Conservation (phyloP, 441 rosid genomes). For the Mallotus repandus region DNA sequence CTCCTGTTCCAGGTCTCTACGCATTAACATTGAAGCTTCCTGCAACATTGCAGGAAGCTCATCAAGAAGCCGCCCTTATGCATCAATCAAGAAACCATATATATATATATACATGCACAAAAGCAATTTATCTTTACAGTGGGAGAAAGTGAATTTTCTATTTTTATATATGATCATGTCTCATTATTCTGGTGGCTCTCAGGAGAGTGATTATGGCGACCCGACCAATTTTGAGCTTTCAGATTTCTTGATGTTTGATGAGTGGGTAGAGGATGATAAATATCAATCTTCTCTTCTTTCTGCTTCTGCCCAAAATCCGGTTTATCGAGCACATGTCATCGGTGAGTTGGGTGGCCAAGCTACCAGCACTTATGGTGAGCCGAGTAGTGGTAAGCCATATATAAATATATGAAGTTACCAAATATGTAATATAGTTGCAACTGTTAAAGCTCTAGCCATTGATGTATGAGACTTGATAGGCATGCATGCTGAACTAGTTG, state of each 20-base stretch:
- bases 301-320: slow-evolving; percentile 29
- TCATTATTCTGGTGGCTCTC: slow-evolving; percentile 14
- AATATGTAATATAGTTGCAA: too few relatives aligned
- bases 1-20: not conserved
- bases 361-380: slow-evolving; percentile 31
- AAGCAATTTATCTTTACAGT: too few relatives aligned
- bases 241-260: slow-evolving; percentile 47
- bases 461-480: too few relatives aligned
- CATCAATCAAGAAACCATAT: not conserved
- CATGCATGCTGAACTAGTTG: too few relatives aligned
- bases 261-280: slow-evolving; percentile 45
- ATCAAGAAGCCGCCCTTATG: slow-evolving; percentile 26
- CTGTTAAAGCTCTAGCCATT: too few relatives aligned
- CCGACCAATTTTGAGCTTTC: slow-evolving; percentile 43
- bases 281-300: slow-evolving; percentile 38
- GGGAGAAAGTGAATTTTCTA: too few relatives aligned
- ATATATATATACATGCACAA: not conserved
- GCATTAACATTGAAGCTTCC: slow-evolving; percentile 49
- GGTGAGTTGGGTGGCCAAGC: slow-evolving; percentile 30
- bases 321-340: slow-evolving; percentile 36
- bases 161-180: not conserved
- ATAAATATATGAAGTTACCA: too few relatives aligned
- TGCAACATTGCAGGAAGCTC: slow-evolving; percentile 33
- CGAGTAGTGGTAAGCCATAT: slow-evolving; percentile 35
- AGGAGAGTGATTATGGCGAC: slow-evolving; percentile 30